phyloP scores from a whole-genome alignment of 1,139 yeast species.

The Saccharomycopsis hybrid region DNA sequence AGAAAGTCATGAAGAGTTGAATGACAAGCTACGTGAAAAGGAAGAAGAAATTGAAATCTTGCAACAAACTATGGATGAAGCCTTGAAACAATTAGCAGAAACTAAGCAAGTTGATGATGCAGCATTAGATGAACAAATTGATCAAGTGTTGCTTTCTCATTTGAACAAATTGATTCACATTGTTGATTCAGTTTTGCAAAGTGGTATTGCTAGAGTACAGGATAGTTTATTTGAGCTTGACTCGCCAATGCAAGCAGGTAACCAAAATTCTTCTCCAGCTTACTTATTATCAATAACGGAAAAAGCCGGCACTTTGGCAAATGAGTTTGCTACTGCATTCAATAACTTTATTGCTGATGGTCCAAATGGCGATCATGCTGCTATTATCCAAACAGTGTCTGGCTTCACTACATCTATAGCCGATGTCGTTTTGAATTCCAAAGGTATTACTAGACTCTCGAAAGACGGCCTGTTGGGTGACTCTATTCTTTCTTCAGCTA shows the following conservation, averaged over 20 bases:
- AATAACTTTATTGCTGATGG: constrained; percentile 78
- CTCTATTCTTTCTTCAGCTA: constrained; percentile 41
- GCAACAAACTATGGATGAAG: constrained; percentile 73
- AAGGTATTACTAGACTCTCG: constrained; percentile 58
- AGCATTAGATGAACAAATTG: constrained; percentile 52
- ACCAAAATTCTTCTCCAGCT: constrained; percentile 70
- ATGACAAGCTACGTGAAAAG: constrained; percentile 51
- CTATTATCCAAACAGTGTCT: constrained; percentile 61
- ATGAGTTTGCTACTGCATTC: constrained; percentile 76
- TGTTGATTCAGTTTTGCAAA: constrained; percentile 65
- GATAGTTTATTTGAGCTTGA: constrained; percentile 67
- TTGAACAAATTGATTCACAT: constrained; percentile 47
- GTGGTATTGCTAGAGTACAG: constrained; percentile 69
- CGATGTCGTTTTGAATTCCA: constrained; percentile 62
- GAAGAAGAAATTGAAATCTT: constrained; percentile 77
- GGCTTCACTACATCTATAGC: constrained; percentile 59
- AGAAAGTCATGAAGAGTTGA: constrained; percentile 28
- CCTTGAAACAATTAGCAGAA: constrained; percentile 53
- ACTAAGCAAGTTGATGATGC: constrained; percentile 47
- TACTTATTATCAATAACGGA: constrained; percentile 67
- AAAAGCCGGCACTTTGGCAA: constrained; percentile 62
- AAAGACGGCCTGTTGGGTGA: constrained; percentile 49
- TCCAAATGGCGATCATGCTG: constrained; percentile 60
- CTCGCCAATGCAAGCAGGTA: constrained; percentile 81
- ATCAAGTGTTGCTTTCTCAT: constrained; percentile 45